phyloP scores from a whole-genome alignment of 2,329 filamentous ascomycete species.

The Penicillium sumatraense region DNA sequence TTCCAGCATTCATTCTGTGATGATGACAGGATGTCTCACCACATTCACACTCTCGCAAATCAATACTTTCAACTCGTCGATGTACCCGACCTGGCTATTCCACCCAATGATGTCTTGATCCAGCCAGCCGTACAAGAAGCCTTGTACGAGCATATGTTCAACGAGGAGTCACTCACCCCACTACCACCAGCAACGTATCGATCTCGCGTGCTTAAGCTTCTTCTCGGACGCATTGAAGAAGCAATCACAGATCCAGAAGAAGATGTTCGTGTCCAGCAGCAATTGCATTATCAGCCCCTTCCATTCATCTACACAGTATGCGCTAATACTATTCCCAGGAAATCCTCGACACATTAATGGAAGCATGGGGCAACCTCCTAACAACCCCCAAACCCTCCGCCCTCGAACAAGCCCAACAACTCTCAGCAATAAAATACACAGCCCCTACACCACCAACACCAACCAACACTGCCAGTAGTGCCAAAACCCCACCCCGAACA shows the following conservation, averaged over 20 bases:
- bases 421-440: constrained; percentile 75
- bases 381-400: constrained; percentile 67
- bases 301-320: too few species aligned
- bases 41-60: constrained; percentile 53
- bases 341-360: constrained; percentile 80
- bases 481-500: constrained; percentile 17
- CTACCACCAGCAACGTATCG: constrained; percentile 72
- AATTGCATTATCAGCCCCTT: neutral
- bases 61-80: constrained; percentile 82
- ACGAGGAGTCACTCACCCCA: constrained; percentile 58
- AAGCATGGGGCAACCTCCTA: constrained; percentile 68
- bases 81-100: constrained; percentile 64
- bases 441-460: constrained; percentile 30
- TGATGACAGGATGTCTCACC: neutral
- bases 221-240: constrained; percentile 71
- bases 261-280: constrained; percentile 73
- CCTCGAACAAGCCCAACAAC: constrained; percentile 67
- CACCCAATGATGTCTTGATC: constrained; percentile 62
- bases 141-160: constrained; percentile 71
- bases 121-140: constrained; percentile 66
- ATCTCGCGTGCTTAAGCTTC: constrained; percentile 71
- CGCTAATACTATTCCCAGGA: too few species aligned
- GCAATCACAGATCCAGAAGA: constrained; percentile 81
- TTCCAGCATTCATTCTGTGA: too few species aligned
- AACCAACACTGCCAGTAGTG: neutral